Base-by-base conservation (phyloP, 345 rosid species). In the Erysimum cheiranthoides region DNA sequence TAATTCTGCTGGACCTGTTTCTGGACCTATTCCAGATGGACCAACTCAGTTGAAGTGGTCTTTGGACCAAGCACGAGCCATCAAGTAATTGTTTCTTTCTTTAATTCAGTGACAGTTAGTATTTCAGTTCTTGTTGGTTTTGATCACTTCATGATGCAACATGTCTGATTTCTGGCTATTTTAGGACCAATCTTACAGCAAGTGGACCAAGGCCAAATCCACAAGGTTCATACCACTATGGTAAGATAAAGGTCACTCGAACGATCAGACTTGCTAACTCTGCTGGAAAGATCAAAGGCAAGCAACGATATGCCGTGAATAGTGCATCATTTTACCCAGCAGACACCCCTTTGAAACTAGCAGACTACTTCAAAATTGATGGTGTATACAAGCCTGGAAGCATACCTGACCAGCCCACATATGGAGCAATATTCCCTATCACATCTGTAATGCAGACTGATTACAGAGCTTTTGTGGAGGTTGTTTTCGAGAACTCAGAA, bases 181-280 rank as follows among this genome's bases (percentile, higher is more conserved):
- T 9, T 87, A 93, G 96, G 89, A 90, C 90, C 18, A 89, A 94
- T 70, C 92, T 94, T 31, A 86, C 93, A 13, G 95, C 97, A 7
- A 92, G 92, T 67, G 98, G 98, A 62, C 96, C 97, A 45, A 87
- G 97, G 79, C 96, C 97, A 31, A 94, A 90, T 78, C 98, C 97
- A 5, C 97, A 94, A 74, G 96, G 96, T 6, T 86, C 98, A 6
- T 94, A 92, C 86, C 98, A 90, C 73, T 94, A 92, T 57, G 97
- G 96, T 30, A 78, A 74, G 77, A 84, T 92, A 66, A 87, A 84
- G 66, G 68, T 85, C 2, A 73, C 86, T 4, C 79, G 82, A 70
- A 90, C 96, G 2, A 84, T 94, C 78, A 80, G 38, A 46, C 76
- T 94, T n/a, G 84, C 84, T 8, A 87, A 70, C 80, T 88, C 93